These are phyloP conservation scores for Penicillium arizonense DNA, from an alignment of 495 filamentous ascomycete genomes.

Conservation along the genomic window DNA sequence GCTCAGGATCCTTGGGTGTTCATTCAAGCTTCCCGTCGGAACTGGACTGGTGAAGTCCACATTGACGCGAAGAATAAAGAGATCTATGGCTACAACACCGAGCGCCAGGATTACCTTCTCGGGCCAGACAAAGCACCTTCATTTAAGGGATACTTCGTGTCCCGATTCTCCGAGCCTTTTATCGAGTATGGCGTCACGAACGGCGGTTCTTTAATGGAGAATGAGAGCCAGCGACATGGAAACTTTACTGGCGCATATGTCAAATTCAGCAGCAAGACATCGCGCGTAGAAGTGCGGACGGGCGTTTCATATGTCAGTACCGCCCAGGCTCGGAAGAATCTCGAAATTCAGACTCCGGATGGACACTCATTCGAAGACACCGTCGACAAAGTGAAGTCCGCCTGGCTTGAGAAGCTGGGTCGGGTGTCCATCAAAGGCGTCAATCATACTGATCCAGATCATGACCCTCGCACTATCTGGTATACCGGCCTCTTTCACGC, in stretches of 20 bases:
- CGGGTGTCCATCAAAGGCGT: constrained; percentile 21
- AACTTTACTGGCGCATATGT: constrained; percentile 27
- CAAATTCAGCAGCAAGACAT: constrained; percentile 12
- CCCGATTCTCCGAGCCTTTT: constrained; percentile 25
- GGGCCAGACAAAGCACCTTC: constrained; percentile 23
- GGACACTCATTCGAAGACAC: constrained; percentile 17
- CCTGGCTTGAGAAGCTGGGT: constrained; percentile 28
- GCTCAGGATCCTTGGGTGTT: constrained; percentile 19
- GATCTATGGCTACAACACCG: constrained; percentile 25
- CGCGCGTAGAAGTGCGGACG: constrained; percentile 22
- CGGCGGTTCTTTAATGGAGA: constrained; percentile 6
- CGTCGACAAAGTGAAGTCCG: constrained; percentile 14
- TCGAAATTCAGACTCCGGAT: constrained; percentile 19
- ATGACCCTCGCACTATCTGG: constrained; percentile 22
- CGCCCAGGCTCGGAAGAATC: constrained; percentile 25
- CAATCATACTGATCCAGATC: constrained; percentile 18
- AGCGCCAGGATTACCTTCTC: constrained; percentile 29
- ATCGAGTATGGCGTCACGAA: constrained; percentile 11
- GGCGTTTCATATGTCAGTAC: constrained; percentile 28
- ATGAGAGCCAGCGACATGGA: constrained; percentile 5
- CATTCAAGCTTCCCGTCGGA: constrained; percentile 24
- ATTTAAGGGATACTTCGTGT: constrained; percentile 28
- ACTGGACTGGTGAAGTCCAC: constrained; percentile 27
- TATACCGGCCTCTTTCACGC: constrained; percentile 27
- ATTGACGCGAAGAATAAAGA: constrained; percentile 15